Evolutionary conservation across 495 filamentous ascomycete species (phyloP).

Genomic region (Penicillium silybi): DNA sequence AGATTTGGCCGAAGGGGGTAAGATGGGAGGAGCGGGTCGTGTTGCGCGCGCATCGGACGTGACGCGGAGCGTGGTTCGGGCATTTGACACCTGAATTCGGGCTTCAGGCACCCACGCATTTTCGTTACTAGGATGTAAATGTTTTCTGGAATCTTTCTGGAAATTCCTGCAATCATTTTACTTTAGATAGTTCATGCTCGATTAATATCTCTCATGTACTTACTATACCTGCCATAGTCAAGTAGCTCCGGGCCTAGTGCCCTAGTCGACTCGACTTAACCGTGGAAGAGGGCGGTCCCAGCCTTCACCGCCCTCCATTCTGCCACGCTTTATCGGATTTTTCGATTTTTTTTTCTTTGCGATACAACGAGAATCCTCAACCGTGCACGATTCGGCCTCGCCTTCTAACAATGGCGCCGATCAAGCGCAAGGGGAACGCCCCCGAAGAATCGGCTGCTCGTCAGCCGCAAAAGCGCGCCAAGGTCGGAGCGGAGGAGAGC

Average conservation of each 20-base stretch:
- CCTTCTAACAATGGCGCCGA: slow-evolving; percentile 44
- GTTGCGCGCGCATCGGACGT: slow-evolving; percentile 23
- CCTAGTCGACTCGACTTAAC: background rate
- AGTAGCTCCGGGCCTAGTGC: background rate
- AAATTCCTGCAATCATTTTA: too few relatives aligned
- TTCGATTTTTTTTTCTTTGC: slow-evolving; percentile 37
- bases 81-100: slow-evolving; percentile 12
- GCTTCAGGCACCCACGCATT: background rate
- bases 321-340: slow-evolving; percentile 28
- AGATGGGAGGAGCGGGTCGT: slow-evolving; percentile 22
- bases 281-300: slow-evolving; percentile 4
- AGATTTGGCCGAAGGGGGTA: slow-evolving; percentile 24
- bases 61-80: slow-evolving; percentile 18
- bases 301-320: slow-evolving; percentile 18
- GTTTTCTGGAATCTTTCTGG: background rate
- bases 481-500: slow-evolving; percentile 40
- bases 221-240: too few relatives aligned
- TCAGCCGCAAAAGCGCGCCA: slow-evolving; percentile 44
- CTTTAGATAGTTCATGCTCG: too few relatives aligned
- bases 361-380: slow-evolving; percentile 25
- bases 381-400: slow-evolving; percentile 29
- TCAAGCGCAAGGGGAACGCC: slow-evolving; percentile 49
- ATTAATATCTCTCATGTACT: too few relatives aligned
- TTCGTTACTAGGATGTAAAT: background rate
- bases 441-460: slow-evolving; percentile 35